Evolutionary conservation across 768 basidiomycete species (phyloP).

Genomic region (Austroboletus eburneus): DNA sequence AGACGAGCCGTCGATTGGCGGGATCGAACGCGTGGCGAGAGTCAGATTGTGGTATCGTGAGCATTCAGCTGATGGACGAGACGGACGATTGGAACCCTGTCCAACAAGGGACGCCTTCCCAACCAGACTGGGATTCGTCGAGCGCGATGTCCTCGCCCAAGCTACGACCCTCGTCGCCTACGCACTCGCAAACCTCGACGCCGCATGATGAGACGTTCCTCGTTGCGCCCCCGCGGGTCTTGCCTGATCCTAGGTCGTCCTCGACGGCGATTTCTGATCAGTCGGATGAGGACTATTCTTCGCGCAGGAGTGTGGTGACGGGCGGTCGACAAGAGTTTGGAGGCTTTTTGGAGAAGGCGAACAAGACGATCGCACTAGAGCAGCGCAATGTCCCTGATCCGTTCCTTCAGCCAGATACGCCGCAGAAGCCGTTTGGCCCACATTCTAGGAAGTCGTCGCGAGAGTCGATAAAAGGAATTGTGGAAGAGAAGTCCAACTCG

Average conservation of each 20-base stretch:
- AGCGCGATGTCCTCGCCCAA: conserved; percentile 42
- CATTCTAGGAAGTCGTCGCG: conserved; percentile 80
- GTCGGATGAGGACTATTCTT: conserved; percentile 60
- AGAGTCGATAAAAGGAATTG: conserved; percentile 90
- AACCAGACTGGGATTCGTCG: conserved; percentile 74
- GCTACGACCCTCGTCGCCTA: conserved; percentile 52
- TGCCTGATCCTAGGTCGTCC: conserved; percentile 27
- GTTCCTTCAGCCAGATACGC: conserved; percentile 63
- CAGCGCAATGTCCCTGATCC: conserved; percentile 80
- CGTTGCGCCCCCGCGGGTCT: conserved; percentile 30
- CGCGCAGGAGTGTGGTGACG: conserved; percentile 30
- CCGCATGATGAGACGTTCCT: conserved; percentile 41
- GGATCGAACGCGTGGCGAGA: conserved; percentile 74
- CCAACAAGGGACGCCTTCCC: conserved; percentile 55
- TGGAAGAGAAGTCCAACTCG: conserved; percentile 86
- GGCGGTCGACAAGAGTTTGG: conserved; percentile 48
- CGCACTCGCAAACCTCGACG: conserved; percentile 58
- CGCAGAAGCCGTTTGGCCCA: conserved; percentile 70
- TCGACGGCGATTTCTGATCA: conserved; percentile 46
- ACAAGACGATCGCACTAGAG: conserved; percentile 76
- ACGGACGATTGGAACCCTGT: conserved; percentile 81
- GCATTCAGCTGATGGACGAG: conserved; percentile 50
- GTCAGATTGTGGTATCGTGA: conserved; percentile 54
- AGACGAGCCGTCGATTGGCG: conserved; percentile 61
- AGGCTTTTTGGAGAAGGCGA: conserved; percentile 83